phyloP scores from a whole-genome alignment of 1,139 yeast genomes.

The Blastobotrys malaysiensis region DNA sequence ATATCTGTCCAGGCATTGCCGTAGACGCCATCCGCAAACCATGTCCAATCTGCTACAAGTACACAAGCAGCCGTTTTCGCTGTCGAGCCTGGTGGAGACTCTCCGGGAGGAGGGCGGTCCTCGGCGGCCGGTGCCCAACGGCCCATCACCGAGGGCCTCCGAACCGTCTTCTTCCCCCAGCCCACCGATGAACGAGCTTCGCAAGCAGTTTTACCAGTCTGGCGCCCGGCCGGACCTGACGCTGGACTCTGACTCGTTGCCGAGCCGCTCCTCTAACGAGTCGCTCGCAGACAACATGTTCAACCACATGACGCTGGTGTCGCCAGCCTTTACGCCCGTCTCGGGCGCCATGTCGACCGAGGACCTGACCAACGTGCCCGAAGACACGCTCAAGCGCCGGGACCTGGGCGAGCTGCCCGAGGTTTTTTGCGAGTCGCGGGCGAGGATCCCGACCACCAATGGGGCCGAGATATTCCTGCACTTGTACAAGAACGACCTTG shows the following conservation, averaged over 20 bases:
- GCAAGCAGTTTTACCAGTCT: neutral
- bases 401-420: slow-evolving; percentile 43
- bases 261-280: neutral
- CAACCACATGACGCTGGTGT: slow-evolving; percentile 30
- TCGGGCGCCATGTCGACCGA: slow-evolving; percentile 10
- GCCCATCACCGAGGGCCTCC: neutral
- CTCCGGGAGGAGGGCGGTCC: neutral
- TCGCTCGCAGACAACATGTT: slow-evolving; percentile 11
- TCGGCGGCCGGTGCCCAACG: too few relatives aligned
- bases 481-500: slow-evolving; percentile 77
- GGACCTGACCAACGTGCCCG: slow-evolving; percentile 3
- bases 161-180: neutral
- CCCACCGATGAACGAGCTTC: neutral
- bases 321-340: slow-evolving; percentile 33
- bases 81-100: neutral
- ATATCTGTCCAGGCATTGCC: neutral
- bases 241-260: neutral
- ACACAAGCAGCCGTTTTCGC: neutral
- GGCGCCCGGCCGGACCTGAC: neutral
- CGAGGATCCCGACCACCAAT: slow-evolving; percentile 86
- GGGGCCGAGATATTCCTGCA: slow-evolving; percentile 93
- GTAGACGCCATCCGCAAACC: neutral
- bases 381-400: neutral
- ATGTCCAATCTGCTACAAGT: neutral
- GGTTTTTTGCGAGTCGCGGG: slow-evolving; percentile 88